Conservation (phyloP, 306 rosid species). For the Clitoria ternatea region DNA sequence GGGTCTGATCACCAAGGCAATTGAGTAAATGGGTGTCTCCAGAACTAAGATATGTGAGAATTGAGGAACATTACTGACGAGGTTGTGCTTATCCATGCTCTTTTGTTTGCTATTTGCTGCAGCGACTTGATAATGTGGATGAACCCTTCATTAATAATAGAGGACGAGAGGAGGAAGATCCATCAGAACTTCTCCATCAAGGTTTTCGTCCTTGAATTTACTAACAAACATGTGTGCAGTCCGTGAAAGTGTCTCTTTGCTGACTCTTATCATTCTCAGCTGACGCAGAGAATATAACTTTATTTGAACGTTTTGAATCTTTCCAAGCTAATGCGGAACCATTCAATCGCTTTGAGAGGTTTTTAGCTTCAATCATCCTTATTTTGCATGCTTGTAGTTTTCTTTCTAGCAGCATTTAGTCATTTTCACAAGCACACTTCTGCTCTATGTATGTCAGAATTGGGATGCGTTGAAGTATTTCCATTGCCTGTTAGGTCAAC, state of each 20-base stretch:
- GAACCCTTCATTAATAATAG: slow-evolving; percentile 39
- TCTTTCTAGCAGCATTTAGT: not conserved
- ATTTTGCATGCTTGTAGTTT: not conserved
- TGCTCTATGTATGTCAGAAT: too few relatives aligned
- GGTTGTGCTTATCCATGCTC: slow-evolving; percentile 3
- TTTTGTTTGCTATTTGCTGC: slow-evolving; percentile 31
- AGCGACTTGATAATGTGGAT: slow-evolving; percentile 73
- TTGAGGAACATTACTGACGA: too few relatives aligned
- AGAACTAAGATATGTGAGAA: not conserved
- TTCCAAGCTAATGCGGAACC: slow-evolving; percentile 38
- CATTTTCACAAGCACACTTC: too few relatives aligned
- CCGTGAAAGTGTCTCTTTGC: not conserved
- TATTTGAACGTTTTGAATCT: slow-evolving; percentile 48
- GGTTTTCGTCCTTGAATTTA: slow-evolving; percentile 41
- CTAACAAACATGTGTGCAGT: not conserved
- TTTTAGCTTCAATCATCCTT: slow-evolving; percentile 13
- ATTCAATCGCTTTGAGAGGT: slow-evolving; percentile 67
- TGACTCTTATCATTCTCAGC: slow-evolving; percentile 43
- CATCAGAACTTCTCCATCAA: slow-evolving; percentile 53
- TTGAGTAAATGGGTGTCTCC: not conserved
- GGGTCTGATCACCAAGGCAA: not conserved
- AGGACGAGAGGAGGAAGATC: slow-evolving; percentile 41
- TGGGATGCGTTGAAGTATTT: too few relatives aligned
- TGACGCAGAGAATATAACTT: slow-evolving; percentile 61
- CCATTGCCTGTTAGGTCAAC: not conserved